Conservation (phyloP, 495 filamentous ascomycete species). For the Articulospora tetracladia region DNA sequence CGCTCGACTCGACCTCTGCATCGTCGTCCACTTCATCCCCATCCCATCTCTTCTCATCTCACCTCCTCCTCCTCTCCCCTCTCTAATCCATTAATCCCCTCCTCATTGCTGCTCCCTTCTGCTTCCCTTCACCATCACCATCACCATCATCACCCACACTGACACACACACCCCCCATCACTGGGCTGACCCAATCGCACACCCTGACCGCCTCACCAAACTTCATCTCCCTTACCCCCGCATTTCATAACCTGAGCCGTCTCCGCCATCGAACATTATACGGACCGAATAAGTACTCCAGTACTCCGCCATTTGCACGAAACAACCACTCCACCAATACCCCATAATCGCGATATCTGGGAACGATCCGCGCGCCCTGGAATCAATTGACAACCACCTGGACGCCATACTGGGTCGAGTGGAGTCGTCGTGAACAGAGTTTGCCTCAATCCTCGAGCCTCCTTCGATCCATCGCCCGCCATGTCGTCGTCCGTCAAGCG, state of each 20-base stretch:
- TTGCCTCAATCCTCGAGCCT: neutral
- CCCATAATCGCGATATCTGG: slow-evolving; percentile 11
- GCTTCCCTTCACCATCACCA: neutral
- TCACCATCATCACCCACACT: neutral
- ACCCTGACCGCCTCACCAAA: neutral
- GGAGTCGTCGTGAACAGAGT: neutral
- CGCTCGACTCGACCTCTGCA: neutral
- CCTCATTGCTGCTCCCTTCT: neutral
- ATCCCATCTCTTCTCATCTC: neutral
- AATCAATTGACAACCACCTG: neutral
- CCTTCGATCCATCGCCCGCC: slow-evolving; percentile 6
- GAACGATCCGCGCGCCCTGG: neutral
- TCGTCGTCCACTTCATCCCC: neutral
- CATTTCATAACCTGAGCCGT: slow-evolving; percentile 11
- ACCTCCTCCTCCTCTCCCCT: neutral
- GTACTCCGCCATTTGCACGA: slow-evolving; percentile 9
- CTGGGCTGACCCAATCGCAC: neutral
- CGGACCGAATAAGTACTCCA: slow-evolving; percentile 24
- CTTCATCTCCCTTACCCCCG: slow-evolving; percentile 7
- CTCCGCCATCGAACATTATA: slow-evolving; percentile 15
- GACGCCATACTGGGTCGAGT: neutral
- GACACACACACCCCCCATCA: neutral
- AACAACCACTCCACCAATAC: slow-evolving; percentile 13
- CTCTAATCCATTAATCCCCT: neutral
- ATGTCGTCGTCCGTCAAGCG: slow-evolving; percentile 58